Conservation (phyloP, 2,329 filamentous ascomycete genomes). For the Neonectria neomacrospora region DNA sequence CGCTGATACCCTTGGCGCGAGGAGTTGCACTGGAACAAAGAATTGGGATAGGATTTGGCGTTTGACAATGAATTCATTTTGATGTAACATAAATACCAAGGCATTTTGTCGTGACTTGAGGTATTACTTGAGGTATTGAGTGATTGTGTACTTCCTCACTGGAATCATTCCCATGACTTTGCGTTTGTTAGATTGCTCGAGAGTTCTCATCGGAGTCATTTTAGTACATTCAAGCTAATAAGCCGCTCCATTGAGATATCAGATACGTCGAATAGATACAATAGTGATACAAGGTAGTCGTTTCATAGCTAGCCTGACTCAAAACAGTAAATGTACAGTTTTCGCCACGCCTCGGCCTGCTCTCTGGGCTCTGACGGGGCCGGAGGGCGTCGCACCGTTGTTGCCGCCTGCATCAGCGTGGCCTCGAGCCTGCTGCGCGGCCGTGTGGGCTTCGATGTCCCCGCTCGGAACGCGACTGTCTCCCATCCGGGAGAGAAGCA, state of each 20-base stretch:
- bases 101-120: background rate
- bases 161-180: background rate
- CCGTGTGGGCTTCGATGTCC: background rate
- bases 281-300: too few relatives aligned
- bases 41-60: background rate
- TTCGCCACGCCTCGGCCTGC: too few relatives aligned
- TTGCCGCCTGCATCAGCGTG: background rate
- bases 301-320: too few relatives aligned
- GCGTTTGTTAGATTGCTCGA: background rate
- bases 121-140: background rate
- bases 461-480: background rate
- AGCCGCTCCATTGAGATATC: too few relatives aligned
- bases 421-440: background rate
- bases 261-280: too few relatives aligned
- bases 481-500: background rate
- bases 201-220: background rate
- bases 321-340: too few relatives aligned
- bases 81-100: background rate
- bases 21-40: slow-evolving; percentile 14
- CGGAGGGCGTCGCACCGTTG: background rate
- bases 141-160: background rate
- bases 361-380: background rate
- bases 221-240: too few relatives aligned
- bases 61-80: background rate
- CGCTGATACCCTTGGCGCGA: slow-evolving; percentile 23